A percentile compares a stretch with the other conserved stretches of the same genome.
These are phyloP conservation scores for Umbelopsis vinacea DNA, from an alignment of 192 early-diverging fungal genomes.

Conservation along the genomic window DNA sequence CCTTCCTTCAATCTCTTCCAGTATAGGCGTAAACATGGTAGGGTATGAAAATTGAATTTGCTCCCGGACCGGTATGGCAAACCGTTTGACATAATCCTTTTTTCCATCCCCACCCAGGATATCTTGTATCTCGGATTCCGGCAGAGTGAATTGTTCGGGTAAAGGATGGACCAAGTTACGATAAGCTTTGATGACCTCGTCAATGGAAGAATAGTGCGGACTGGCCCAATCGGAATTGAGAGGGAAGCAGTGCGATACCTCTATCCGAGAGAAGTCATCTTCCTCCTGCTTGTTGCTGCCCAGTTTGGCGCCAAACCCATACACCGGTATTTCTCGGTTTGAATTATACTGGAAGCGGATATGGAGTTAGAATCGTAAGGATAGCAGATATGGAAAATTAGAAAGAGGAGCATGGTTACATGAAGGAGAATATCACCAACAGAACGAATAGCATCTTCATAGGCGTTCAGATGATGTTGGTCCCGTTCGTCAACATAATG, in stretches of 20 bases:
- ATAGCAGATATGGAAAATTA: not conserved
- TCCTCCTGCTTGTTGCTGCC: not conserved
- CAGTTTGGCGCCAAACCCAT: slow-evolving; percentile 16
- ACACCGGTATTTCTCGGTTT: slow-evolving; percentile 6
- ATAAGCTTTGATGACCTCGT: slow-evolving; percentile 17
- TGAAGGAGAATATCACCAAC: slow-evolving; percentile 7
- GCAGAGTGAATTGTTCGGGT: not conserved
- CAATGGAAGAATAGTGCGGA: slow-evolving; percentile 1
- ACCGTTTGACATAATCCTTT: slow-evolving; percentile 15
- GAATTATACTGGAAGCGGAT: not conserved
- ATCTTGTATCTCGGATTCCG: slow-evolving; percentile 10
- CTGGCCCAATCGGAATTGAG: slow-evolving; percentile 3
- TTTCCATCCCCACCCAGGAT: slow-evolving; percentile 6
- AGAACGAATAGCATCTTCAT: slow-evolving; percentile 13
- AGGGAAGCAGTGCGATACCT: slow-evolving; percentile 15
- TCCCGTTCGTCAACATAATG: slow-evolving; percentile 16
- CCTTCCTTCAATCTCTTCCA: slow-evolving; percentile 19
- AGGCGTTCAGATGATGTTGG: slow-evolving; percentile 12
- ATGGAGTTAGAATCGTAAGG: not conserved
- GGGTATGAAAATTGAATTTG: slow-evolving; percentile 13
- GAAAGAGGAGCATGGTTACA: not conserved
- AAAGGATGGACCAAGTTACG: slow-evolving; percentile 2
- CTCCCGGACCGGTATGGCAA: not conserved
- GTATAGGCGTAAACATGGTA: slow-evolving; percentile 3
- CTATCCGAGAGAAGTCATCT: slow-evolving; percentile 4